A percentile compares a stretch with the other conserved stretches of the same genome.
phyloP scores from a whole-genome alignment of 352 stramenopile species.

The Phytopythium helicoides region DNA sequence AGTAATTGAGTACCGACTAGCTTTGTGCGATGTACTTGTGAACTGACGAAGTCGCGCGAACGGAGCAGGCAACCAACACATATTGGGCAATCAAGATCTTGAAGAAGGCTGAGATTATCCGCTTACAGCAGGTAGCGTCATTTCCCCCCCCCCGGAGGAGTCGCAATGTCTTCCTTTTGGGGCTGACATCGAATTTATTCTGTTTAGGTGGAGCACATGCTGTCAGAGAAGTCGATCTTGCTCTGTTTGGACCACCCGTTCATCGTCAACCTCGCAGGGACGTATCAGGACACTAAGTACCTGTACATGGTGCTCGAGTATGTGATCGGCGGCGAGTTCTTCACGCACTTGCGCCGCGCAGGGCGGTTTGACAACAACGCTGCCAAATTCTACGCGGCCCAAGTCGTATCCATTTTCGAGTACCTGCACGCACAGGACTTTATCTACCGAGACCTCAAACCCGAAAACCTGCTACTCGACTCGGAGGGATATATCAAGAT shows the following conservation, averaged over 20 bases:
- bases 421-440: conserved; percentile 96
- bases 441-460: conserved; percentile 97
- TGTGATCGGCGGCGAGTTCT: conserved; percentile 97
- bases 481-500: conserved; percentile 96
- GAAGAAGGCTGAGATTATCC: conserved; percentile 96
- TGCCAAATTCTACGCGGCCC: conserved; percentile 92
- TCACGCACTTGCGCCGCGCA: conserved; percentile 94
- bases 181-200: neutral
- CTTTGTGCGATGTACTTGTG: no score
- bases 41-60: no score
- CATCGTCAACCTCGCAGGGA: conserved; percentile 94
- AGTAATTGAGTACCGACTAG: neutral
- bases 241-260: conserved; percentile 93
- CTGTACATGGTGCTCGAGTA: conserved; percentile 99
- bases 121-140: conserved; percentile 86
- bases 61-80: conserved; percentile 84
- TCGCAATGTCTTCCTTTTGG: no score
- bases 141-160: neutral
- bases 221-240: conserved; percentile 96
- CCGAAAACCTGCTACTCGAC: conserved; percentile 95
- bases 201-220: conserved; percentile 94
- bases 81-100: conserved; percentile 98
- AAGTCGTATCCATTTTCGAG: conserved; percentile 96
- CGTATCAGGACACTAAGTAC: conserved; percentile 94
- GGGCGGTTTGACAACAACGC: conserved; percentile 92